Base-by-base conservation (phyloP, 2,329 filamentous ascomycete species). In the Venturia nashicola region DNA sequence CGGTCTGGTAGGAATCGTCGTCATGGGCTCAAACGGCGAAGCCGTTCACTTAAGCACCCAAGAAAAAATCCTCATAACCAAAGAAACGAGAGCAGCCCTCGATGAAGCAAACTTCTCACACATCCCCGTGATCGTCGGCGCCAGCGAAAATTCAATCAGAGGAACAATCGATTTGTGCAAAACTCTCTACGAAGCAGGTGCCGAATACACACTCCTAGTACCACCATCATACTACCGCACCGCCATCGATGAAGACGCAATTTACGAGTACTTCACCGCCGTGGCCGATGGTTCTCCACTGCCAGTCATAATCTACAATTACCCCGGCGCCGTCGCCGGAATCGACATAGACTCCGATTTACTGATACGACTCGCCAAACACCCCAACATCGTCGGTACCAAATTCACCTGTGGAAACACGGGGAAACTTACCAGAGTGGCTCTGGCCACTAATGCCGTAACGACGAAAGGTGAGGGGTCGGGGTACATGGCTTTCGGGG, bases 381-480 rank as follows among this genome's bases (percentile, higher is more conserved):
- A 95, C 76, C 85, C 86, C 68, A 95, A 95, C 76, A 90, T 96
- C 71, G 79, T 91, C 67, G 91, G 91, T 67, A 92, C 90, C 64
- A 96, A 96, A 76, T 95, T 96, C 80, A 96, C 91, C 48, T 95
- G 90, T 73, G 91, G 89, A 68, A 94, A 90, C 79, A 94, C 90
- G 0, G 91, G 91, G 67, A 96, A 95, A 78, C 82, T 95, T 68
- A 93, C 90, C 14, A 86, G 91, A 40, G 89, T 96, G 5, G 90
- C 90, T 7, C 76, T 82, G 16, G 89, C 85, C 57, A 85, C 87
- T 59, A 78, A 88, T 69, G 89, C 90, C 65, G 84, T 86, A 74
- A 91, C 87, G 0, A 85, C 87, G 61, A 76, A 75, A 68, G 72
- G 71, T 65, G 67, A 72, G 43, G 76, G 76, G 43, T 76, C 73